Conservation (phyloP, 352 stramenopile species). For the Pythium insidiosum region DNA sequence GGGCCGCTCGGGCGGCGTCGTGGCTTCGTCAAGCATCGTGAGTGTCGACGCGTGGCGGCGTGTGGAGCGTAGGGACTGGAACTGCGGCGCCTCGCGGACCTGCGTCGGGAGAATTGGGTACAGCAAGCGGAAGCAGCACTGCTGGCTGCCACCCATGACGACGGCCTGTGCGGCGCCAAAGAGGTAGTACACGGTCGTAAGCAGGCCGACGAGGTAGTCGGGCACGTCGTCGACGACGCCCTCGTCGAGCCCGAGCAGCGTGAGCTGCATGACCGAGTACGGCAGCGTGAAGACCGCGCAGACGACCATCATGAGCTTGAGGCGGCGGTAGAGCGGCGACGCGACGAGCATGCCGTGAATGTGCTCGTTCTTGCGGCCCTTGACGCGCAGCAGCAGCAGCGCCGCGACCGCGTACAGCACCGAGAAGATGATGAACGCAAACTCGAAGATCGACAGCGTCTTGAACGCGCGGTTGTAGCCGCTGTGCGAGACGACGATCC, state of each 20-base stretch:
- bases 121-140: constrained; percentile 49
- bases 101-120: constrained; percentile 43
- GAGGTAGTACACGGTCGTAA: constrained; percentile 60
- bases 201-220: constrained; percentile 41
- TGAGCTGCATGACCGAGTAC: constrained; percentile 48
- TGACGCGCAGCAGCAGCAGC: constrained; percentile 30
- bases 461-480: constrained; percentile 43
- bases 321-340: constrained; percentile 52
- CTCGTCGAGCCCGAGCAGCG: constrained; percentile 28
- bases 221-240: constrained; percentile 34
- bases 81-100: constrained; percentile 45
- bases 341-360: constrained; percentile 58
- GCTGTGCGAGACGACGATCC: constrained; percentile 33
- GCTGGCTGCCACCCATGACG: constrained; percentile 60
- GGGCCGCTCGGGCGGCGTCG: constrained; percentile 24
- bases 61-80: constrained; percentile 8
- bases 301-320: constrained; percentile 61
- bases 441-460: constrained; percentile 47
- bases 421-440: constrained; percentile 34
- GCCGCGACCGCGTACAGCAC: constrained; percentile 33
- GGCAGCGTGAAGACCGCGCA: constrained; percentile 56
- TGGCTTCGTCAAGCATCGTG: constrained; percentile 16
- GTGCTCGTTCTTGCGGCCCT: constrained; percentile 57
- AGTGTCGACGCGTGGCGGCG: constrained; percentile 22
- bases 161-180: constrained; percentile 52